Conservation (phyloP, 2,329 filamentous ascomycete genomes). For the Arthrinium phaeospermum region DNA sequence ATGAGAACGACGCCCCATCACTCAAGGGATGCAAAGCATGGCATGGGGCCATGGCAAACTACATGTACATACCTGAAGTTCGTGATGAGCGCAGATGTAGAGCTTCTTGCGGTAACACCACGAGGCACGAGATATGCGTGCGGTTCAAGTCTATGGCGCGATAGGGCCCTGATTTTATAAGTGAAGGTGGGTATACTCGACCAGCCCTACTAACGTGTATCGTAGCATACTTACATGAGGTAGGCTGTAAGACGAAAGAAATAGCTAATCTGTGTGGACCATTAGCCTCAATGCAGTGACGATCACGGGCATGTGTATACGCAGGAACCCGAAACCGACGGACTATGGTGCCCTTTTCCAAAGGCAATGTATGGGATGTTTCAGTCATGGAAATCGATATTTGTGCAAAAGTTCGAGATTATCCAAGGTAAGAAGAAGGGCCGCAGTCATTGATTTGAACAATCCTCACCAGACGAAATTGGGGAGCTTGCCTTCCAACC, state of each 20-base stretch:
- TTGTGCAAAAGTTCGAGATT: background rate
- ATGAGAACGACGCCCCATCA: too few relatives aligned
- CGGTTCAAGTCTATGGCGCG: too few relatives aligned
- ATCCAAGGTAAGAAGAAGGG: background rate
- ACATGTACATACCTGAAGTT: too few relatives aligned
- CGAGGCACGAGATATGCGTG: background rate
- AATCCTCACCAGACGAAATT: background rate
- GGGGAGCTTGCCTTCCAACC: background rate
- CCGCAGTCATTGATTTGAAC: background rate
- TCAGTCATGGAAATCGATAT: background rate
- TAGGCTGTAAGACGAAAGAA: background rate
- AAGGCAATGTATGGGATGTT: constrained; percentile 3
- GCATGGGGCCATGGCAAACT: too few relatives aligned
- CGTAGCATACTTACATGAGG: background rate
- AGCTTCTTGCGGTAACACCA: too few relatives aligned
- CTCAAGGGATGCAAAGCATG: too few relatives aligned
- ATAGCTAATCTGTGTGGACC: background rate
- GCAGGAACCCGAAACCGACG: constrained; percentile 4
- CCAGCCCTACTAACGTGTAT: background rate
- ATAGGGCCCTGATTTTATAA: too few relatives aligned
- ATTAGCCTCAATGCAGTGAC: background rate
- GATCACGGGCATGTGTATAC: background rate
- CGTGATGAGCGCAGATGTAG: too few relatives aligned
- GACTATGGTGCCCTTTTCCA: background rate
- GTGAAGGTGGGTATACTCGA: too few relatives aligned